Evolutionary conservation across 345 rosid genomes (phyloP).

Genomic region (Arabidopsis suecica): DNA sequence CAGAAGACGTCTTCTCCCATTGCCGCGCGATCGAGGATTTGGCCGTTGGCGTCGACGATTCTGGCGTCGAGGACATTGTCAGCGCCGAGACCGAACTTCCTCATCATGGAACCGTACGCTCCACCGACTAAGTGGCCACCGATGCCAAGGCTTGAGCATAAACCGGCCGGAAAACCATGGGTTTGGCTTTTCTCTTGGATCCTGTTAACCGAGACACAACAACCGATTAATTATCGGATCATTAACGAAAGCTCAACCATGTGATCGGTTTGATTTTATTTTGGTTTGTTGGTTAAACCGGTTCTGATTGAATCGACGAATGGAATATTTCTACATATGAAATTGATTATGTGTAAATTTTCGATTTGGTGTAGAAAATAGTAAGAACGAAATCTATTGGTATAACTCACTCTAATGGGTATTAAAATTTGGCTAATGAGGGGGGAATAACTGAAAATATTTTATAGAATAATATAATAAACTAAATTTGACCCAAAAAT

Average conservation of each 20-base stretch:
- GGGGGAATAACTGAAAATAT: background rate
- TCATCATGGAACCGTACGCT: conserved; percentile 78
- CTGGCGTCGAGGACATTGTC: conserved; percentile 80
- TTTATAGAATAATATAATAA: too few relatives aligned
- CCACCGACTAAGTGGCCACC: conserved; percentile 76
- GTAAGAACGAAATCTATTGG: background rate
- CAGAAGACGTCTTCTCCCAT: conserved; percentile 83
- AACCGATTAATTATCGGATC: background rate
- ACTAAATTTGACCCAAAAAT: too few relatives aligned
- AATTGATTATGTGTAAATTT: background rate
- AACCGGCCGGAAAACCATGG: conserved; percentile 76
- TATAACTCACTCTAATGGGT: background rate
- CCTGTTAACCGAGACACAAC: conserved; percentile 38
- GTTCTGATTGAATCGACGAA: background rate
- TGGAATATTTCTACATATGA: background rate
- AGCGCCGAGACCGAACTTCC: conserved; percentile 76
- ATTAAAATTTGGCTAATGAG: background rate
- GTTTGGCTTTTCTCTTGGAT: conserved; percentile 65
- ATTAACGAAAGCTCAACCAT: conserved; percentile 5
- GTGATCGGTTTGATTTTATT: background rate
- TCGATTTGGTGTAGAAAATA: background rate
- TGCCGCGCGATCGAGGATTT: conserved; percentile 58
- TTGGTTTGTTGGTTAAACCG: conserved; percentile 7
- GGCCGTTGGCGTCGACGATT: conserved; percentile 61
- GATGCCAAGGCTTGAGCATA: conserved; percentile 68